Conservation (phyloP, 306 rosid genomes). For the Fragaria iinumae region DNA sequence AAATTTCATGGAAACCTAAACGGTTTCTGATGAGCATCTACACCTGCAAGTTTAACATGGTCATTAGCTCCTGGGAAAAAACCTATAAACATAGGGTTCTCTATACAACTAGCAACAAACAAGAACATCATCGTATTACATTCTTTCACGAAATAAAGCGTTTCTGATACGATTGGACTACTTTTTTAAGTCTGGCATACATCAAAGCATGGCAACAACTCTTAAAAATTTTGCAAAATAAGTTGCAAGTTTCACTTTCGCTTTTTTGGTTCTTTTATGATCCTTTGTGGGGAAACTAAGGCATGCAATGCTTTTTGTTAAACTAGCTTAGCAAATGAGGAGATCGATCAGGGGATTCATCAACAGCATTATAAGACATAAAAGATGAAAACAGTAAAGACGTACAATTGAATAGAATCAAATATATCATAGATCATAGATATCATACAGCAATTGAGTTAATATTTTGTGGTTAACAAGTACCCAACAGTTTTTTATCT, state of each 20-base stretch:
- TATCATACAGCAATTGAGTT: neutral
- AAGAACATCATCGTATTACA: neutral
- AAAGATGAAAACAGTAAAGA: neutral
- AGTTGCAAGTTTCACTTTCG: neutral
- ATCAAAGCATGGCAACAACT: constrained; percentile 3
- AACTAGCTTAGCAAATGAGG: neutral
- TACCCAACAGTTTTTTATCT: neutral
- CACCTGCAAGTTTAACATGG: neutral
- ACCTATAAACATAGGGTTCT: neutral
- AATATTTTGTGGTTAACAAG: too few species aligned
- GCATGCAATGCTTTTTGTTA: constrained; percentile 4
- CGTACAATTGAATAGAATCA: too few species aligned
- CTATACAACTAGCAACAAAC: neutral
- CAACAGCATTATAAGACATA: neutral
- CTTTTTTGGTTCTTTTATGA: neutral
- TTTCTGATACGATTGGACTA: neutral
- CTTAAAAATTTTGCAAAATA: neutral
- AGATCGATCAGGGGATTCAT: neutral
- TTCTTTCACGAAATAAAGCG: neutral
- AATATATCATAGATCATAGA: too few species aligned
- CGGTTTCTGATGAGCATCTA: neutral
- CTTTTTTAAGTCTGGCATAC: neutral
- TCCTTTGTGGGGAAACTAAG: neutral
- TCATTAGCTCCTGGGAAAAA: neutral
- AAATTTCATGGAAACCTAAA: neutral